Evolutionary conservation across 2,329 filamentous ascomycete genomes (phyloP), one percentile per base, ranked within the genome.

Genomic region (Talaromyces sp.): DNA sequence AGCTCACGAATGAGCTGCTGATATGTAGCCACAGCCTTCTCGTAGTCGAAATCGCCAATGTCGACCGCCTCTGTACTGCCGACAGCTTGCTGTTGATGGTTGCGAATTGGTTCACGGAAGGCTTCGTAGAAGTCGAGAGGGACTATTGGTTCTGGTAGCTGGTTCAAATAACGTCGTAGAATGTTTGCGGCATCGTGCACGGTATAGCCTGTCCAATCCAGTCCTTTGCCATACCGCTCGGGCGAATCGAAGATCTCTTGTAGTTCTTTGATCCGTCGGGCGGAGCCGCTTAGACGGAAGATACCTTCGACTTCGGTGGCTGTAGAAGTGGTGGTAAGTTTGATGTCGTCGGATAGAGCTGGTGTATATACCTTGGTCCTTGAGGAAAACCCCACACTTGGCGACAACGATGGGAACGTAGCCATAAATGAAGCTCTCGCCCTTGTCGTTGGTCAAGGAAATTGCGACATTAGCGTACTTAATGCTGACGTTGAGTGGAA

Each of bases 141-240:
- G 35, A 99, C 95, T 68, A 99, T 97, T 5, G 95, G 95, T 75
- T 99, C 95, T 2, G 95, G 95, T 2, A 99, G 85, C 74, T 97
- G 92, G 78, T 98, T 98, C 68, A 99, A 88, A 76, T 99, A 99
- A 71, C 95, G 88, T 68, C 95, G 89, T 52, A 99, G 85, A 67
- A 99, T 94, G 74, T 98, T 99, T 72, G 95, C 93, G 31, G 95
- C 95, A 84, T 99, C 95, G 78, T 99, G 95, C 49, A 99, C 95
- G 0, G 95, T 99, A 77, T 97, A 99, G 56, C 95, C 95, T 56
- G 92, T 90, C 95, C 95, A 99, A 72, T 97, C 91, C 31, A 99
- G 85, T 17, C 95, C 95, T 79, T 99, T 99, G 63, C 95, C 95
- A 77, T 97, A 99, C 72, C 93, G 87, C 73, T 96, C 92, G 47